A percentile compares a stretch with the other conserved stretches of the same genome.
Evolutionary conservation across 805 yeast species (phyloP).

Genomic region (Blastobotrys terrestris): DNA sequence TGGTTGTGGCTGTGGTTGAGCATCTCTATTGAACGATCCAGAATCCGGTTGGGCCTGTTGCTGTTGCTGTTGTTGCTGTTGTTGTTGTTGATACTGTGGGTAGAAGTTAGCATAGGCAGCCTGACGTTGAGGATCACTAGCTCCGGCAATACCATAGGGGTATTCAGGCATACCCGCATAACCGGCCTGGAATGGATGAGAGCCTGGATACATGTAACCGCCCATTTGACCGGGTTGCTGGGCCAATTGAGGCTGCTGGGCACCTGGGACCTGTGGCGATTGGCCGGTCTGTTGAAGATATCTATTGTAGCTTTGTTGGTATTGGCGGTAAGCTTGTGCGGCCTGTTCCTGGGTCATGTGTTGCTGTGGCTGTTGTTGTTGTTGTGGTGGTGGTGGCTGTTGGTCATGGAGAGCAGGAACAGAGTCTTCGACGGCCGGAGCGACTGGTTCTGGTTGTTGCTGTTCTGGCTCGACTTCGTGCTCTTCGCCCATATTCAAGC

Average conservation of each 20-base stretch:
- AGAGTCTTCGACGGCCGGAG: constrained; percentile 18
- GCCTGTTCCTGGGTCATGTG: constrained; percentile 15
- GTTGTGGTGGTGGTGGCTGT: constrained; percentile 20
- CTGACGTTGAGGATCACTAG: constrained; percentile 16
- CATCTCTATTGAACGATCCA: constrained; percentile 11
- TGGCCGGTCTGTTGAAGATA: constrained; percentile 2
- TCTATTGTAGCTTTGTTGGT: constrained; percentile 9
- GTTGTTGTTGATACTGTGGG: constrained; percentile 17
- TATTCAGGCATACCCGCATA: constrained; percentile 16
- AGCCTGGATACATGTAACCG: constrained; percentile 18
- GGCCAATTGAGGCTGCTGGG: constrained; percentile 12
- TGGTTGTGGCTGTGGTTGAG: constrained; percentile 13
- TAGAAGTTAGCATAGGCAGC: constrained; percentile 17
- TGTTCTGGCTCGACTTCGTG: constrained; percentile 1
- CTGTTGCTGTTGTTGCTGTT: constrained; percentile 8
- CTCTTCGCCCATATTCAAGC: constrained; percentile 41
- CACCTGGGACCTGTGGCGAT: constrained; percentile 2
- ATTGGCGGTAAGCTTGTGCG: constrained; percentile 7
- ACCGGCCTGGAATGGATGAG: constrained; percentile 16
- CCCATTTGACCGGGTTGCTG: constrained; percentile 9
- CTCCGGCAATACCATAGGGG: constrained; percentile 12
- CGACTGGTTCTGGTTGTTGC: constrained; percentile 6
- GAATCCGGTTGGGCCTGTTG: constrained; percentile 9
- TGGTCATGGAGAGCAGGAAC: too few species aligned
- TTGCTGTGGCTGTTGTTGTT: constrained; percentile 20